Evolutionary conservation across 179 eudicot species (phyloP).

Genomic region (Monotropa hypopitys): DNA sequence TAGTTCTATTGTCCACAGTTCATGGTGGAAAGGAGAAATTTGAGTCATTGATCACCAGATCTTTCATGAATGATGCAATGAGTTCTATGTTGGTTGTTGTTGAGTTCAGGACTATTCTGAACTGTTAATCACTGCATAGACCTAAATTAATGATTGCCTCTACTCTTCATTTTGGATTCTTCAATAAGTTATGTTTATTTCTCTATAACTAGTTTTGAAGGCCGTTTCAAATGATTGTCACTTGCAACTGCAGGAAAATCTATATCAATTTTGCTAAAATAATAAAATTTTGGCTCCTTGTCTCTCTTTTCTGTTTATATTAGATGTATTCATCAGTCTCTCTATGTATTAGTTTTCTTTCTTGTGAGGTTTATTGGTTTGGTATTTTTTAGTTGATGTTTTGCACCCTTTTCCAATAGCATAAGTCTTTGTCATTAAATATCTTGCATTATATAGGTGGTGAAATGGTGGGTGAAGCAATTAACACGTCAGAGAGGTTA

Average conservation of each 20-base stretch:
- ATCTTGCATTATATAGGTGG: constrained; percentile 24
- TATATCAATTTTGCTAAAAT: not conserved
- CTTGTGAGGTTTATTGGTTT: not conserved
- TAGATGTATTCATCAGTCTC: not conserved
- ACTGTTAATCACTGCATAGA: not conserved
- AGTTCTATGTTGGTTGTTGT: not conserved
- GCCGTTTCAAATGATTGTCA: not conserved
- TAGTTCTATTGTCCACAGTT: not conserved
- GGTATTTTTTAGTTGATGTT: not conserved
- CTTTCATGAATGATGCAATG: not conserved
- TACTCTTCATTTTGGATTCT: not conserved
- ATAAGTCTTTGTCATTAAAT: not conserved
- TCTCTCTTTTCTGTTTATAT: not conserved
- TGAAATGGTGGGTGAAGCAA: constrained; percentile 54
- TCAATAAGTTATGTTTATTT: not conserved
- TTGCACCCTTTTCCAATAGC: not conserved
- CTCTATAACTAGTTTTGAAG: not conserved
- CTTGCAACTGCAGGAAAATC: not conserved
- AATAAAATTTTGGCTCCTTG: not conserved
- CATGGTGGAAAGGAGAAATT: not conserved
- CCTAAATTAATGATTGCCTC: not conserved
- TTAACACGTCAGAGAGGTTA: constrained; percentile 52
- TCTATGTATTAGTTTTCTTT: not conserved
- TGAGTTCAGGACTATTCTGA: not conserved
- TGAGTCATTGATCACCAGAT: not conserved